Percentiles rank a stretch among this genome's conserved stretches.
Evolutionary conservation across 2,329 filamentous ascomycete species (phyloP).

Genomic region (Alternaria postmessia): DNA sequence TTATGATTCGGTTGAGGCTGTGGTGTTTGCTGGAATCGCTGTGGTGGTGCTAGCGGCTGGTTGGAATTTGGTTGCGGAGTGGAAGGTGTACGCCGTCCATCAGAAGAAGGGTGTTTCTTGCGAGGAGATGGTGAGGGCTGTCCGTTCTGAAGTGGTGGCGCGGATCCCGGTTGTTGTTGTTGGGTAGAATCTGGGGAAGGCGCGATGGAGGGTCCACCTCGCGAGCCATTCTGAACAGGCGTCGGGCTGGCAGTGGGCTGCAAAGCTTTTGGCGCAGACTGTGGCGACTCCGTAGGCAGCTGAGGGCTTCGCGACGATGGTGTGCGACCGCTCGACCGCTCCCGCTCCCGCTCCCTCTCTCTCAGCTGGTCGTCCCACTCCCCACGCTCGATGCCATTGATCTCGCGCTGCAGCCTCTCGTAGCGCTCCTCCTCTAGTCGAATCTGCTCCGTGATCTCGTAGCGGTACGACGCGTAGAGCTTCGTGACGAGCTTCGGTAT

Average conservation of each 20-base stretch:
- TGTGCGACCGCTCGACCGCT: slow-evolving; percentile 27
- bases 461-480: slow-evolving; percentile 78
- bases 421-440: slow-evolving; percentile 76
- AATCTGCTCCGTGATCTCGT: slow-evolving; percentile 73
- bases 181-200: slow-evolving; percentile 16
- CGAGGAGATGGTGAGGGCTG: slow-evolving; percentile 37
- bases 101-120: slow-evolving; percentile 31
- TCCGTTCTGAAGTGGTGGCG: slow-evolving; percentile 22
- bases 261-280: slow-evolving; percentile 27
- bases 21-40: slow-evolving; percentile 33
- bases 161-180: slow-evolving; percentile 1
- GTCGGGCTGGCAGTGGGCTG: slow-evolving; percentile 20
- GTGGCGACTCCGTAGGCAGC: slow-evolving; percentile 37
- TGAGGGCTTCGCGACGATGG: slow-evolving; percentile 35
- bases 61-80: slow-evolving; percentile 27
- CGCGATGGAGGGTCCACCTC: slow-evolving; percentile 16
- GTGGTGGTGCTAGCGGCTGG: slow-evolving; percentile 30
- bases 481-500: slow-evolving; percentile 75
- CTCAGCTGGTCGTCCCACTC: slow-evolving; percentile 59
- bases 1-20: slow-evolving; percentile 37
- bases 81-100: slow-evolving; percentile 23
- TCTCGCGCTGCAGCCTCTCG: slow-evolving; percentile 70
- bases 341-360: slow-evolving; percentile 15
- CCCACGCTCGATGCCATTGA: slow-evolving; percentile 71
- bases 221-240: slow-evolving; percentile 18